phyloP scores from a whole-genome alignment of 2,329 filamentous ascomycete genomes.

The Fusarium bactridioides region DNA sequence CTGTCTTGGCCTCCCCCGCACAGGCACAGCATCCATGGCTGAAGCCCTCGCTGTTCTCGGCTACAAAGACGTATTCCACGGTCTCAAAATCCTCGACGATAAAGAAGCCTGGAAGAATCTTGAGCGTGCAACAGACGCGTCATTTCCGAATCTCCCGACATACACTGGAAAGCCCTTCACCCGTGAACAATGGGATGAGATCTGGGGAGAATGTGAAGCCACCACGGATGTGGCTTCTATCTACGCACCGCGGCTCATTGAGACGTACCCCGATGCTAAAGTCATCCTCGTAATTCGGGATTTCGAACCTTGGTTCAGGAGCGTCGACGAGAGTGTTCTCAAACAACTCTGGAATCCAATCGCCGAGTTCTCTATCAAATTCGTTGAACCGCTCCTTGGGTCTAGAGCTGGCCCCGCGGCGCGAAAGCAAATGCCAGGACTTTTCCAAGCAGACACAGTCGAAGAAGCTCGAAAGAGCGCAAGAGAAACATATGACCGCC shows the following conservation, averaged over 20 bases:
- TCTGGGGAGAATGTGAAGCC: slow-evolving; percentile 44
- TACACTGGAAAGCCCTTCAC: slow-evolving; percentile 42
- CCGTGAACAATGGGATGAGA: slow-evolving; percentile 45
- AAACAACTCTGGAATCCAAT: slow-evolving; percentile 35
- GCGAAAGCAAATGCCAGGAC: slow-evolving; percentile 42
- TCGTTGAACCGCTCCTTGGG: slow-evolving; percentile 44
- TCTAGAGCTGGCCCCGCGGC: slow-evolving; percentile 35
- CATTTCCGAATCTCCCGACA: slow-evolving; percentile 37
- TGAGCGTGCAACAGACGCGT: slow-evolving; percentile 42
- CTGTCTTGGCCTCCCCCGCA: slow-evolving; percentile 43
- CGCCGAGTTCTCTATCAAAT: slow-evolving; percentile 22
- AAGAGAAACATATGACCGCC: slow-evolving; percentile 40
- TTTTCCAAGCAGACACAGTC: slow-evolving; percentile 35
- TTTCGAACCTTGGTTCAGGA: slow-evolving; percentile 45
- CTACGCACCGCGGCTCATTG: slow-evolving; percentile 42
- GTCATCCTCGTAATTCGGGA: slow-evolving; percentile 45
- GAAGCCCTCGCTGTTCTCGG: slow-evolving; percentile 45
- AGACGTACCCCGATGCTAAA: slow-evolving; percentile 46
- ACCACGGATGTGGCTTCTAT: slow-evolving; percentile 42
- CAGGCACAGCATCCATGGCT: slow-evolving; percentile 47
- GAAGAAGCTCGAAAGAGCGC: slow-evolving; percentile 37
- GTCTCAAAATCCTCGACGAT: slow-evolving; percentile 36
- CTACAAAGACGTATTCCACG: slow-evolving; percentile 47
- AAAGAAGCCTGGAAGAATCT: slow-evolving; percentile 38
- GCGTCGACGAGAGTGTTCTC: slow-evolving; percentile 43